Base-by-base conservation (phyloP, 345 rosid genomes). In the Eucalyptus brandiana region DNA sequence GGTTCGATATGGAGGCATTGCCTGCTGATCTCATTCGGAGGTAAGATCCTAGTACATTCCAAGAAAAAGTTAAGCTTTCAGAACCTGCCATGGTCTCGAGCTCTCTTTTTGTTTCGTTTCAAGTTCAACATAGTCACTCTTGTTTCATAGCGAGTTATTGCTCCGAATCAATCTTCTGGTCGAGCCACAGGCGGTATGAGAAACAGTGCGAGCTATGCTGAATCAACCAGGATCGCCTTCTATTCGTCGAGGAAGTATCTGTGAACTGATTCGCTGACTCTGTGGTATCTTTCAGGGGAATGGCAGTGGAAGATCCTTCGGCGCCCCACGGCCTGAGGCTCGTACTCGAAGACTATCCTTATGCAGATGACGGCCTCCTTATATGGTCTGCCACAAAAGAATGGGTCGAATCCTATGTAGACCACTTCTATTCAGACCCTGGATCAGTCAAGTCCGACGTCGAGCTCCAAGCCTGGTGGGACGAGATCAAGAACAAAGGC, bases 401-500 rank as follows among this genome's bases (percentile, higher is more conserved):
- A 86, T 93, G 94, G 91, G 98, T 97, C 2, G 93, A 97, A 89
- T 94, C 98, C 30, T 97, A 95, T 86, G 97, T 97, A 4, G 88
- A 89, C 53, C 97, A 94, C 95, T 97, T 95, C 94, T 97, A 97
- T 69, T 47, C 93, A 0, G 96, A 95, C 50, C 91, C 96, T 4
- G 91, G 93, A 72, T 94, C 98, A 10, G 90, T 96, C 89, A 85
- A 90, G 42, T 92, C 98, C 12, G 99, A 97, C 88, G 24, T 91
- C 19, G 99, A 97, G 93, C 97, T 97, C 88, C 98, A 95, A 91
- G 94, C 95, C 37, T 97, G 99, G 99, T 97, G 99, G 99, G 91
- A 92, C 47, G 99, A 97, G 95, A 94, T 97, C 89, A 97, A 93
- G 92, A 97, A 93, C 94, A 95, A 93, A 93, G 99, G 99, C 89